Evolutionary conservation across 768 basidiomycete genomes (phyloP), one percentile per base, ranked within the genome.

Genomic region (Nidularia pulvinata): DNA sequence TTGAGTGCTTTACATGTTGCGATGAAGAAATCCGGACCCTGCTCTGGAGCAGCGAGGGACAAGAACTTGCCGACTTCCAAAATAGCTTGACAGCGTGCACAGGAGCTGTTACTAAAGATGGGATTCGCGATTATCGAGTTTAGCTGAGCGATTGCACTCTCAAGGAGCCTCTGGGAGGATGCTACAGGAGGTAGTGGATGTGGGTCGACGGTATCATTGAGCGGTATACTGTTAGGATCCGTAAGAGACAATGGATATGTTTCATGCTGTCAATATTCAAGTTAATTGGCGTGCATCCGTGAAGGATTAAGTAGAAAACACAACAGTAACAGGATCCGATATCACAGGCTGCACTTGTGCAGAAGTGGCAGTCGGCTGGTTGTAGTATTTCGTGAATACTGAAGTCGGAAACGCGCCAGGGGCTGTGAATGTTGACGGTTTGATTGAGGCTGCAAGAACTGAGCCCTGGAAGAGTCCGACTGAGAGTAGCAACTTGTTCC

Each of bases 341-440:
- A 91, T 79, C 54, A 89, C 77, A n/a, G 89, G 89, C 67, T 91
- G 89, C 3, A 83, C 83, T 63, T 91, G 89, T 1, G 77, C 82
- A 10, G 80, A 79, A 2, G 89, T 91, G 33, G 81, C 85, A 1
- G 87, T 90, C 33, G 89, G 88, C 57, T 79, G 69, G 65, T 89
- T 90, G 69, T 84, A 89, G 65, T 90, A 91, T 49, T 74, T 63
- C n/a, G 72, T 62, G 65, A 83, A 91, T 37, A 78, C 69, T 5
- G 84, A 79, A 1, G 86, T 86, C 1, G 89, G 88, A 64, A 89
- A 89, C 3, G 69, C 61, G 32, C 86, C 87, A 4, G 85, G 79
- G 5, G 68, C 86, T 3, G 85, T 81, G 60, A 79, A 86, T 2
- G 77, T 78, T 4, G 81, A 76, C 6, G 67, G 75, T 32, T 59